A percentile compares a stretch with the other conserved stretches of the same genome.
These are phyloP conservation scores for Citrullus amarus DNA, from an alignment of 306 rosid species.

Conservation along the genomic window DNA sequence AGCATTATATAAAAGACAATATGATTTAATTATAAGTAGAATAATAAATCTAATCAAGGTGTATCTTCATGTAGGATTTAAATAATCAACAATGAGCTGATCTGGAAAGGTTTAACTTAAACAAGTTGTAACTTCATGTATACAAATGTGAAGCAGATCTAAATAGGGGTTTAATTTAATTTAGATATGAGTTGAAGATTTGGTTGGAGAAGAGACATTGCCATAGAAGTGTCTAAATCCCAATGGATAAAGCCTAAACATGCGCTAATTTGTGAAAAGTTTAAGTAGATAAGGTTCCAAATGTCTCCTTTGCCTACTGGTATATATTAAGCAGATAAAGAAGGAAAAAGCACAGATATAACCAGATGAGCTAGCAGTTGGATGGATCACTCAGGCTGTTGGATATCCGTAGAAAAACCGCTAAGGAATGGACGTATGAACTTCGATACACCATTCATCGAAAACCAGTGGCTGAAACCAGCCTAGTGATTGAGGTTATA, in stretches of 20 bases:
- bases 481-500: conserved; percentile 21
- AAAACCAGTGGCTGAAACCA: conserved; percentile 16
- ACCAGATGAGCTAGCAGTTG: neutral
- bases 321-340: neutral
- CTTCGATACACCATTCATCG: conserved; percentile 31
- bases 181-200: neutral
- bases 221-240: neutral
- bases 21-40: neutral
- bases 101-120: neutral
- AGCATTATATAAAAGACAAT: neutral
- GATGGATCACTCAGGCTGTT: conserved; percentile 29
- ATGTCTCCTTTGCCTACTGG: neutral
- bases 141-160: neutral
- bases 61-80: neutral
- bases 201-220: neutral
- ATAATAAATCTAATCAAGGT: neutral
- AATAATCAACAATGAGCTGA: conserved; percentile 4
- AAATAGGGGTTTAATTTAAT: neutral
- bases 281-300: neutral
- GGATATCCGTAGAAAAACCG: conserved; percentile 26
- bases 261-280: neutral
- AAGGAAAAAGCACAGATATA: conserved; percentile 7
- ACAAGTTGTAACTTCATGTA: neutral
- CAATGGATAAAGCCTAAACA: neutral
- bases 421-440: conserved; percentile 25